phyloP scores from a whole-genome alignment of 2,329 filamentous ascomycete genomes.

The Bipolaris cookei region DNA sequence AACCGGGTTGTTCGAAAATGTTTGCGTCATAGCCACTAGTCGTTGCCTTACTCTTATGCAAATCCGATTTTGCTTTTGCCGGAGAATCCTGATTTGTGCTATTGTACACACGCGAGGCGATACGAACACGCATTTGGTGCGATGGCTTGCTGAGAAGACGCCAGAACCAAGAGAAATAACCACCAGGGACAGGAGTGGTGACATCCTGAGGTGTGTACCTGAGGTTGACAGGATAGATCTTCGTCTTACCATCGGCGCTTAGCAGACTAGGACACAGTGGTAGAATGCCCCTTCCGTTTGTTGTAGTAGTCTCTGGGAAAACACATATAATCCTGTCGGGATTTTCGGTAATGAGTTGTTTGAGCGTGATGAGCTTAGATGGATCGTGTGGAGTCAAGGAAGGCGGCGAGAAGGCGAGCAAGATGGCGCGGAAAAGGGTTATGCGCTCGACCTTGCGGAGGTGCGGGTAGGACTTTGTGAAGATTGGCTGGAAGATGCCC shows the following conservation, averaged over 20 bases:
- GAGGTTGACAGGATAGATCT: constrained; percentile 89
- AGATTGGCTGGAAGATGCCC: constrained; percentile 94
- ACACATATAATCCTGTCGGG: constrained; percentile 80
- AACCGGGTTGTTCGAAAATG: constrained; percentile 41
- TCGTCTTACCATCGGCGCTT: constrained; percentile 67
- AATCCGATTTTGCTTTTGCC: constrained; percentile 1
- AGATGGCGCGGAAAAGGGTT: constrained; percentile 75
- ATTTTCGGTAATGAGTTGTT: constrained; percentile 66
- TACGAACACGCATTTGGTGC: constrained; percentile 87
- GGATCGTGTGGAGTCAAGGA: constrained; percentile 42
- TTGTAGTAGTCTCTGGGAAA: constrained; percentile 93
- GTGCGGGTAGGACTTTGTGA: constrained; percentile 81
- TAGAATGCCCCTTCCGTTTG: constrained; percentile 88
- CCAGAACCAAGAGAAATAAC: constrained; percentile 79
- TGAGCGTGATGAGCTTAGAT: constrained; percentile 46
- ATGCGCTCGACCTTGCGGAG: constrained; percentile 77
- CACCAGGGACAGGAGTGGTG: constrained; percentile 83
- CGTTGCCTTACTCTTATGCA: constrained; percentile 17
- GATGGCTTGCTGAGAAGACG: constrained; percentile 82
- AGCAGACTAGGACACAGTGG: constrained; percentile 81
- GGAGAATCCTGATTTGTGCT: constrained; percentile 33
- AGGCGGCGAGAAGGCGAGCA: constrained; percentile 72
- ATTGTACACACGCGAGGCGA: constrained; percentile 73
- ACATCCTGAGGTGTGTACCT: constrained; percentile 89
- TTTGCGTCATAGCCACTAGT: constrained; percentile 41